phyloP scores from a whole-genome alignment of 164 flowering plant genomes.

The Dillenia turbinata region DNA sequence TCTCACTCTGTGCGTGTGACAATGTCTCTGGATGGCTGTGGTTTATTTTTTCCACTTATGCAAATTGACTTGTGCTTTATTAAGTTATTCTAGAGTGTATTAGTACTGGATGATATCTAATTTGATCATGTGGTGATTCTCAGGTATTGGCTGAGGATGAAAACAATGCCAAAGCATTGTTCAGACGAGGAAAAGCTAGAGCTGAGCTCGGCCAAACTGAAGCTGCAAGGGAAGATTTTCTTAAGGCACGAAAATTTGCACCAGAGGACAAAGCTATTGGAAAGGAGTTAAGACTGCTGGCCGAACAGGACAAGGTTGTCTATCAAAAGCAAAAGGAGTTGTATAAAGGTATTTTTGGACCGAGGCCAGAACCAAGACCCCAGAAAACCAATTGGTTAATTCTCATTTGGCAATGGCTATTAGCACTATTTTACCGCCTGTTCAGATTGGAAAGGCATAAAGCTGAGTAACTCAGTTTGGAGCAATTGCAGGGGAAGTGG shows the following conservation, averaged over 20 bases:
- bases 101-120: neutral
- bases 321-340: conserved; percentile 92
- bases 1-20: too few species aligned
- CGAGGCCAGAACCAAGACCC: conserved; percentile 68
- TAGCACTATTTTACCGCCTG: conserved; percentile 47
- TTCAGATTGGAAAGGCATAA: conserved; percentile 46
- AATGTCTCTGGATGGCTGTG: too few species aligned
- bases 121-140: conserved; percentile 4
- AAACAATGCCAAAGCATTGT: conserved; percentile 83
- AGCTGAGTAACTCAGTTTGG: conserved; percentile 28
- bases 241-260: conserved; percentile 74
- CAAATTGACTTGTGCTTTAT: too few species aligned
- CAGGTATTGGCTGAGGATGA: conserved; percentile 90
- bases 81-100: too few species aligned
- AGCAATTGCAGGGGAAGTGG: too few species aligned
- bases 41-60: too few species aligned
- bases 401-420: conserved; percentile 73
- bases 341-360: conserved; percentile 86
- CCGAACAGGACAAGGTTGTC: conserved; percentile 78
- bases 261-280: conserved; percentile 81
- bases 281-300: conserved; percentile 64
- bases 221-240: conserved; percentile 84
- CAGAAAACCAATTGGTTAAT: conserved; percentile 43
- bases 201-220: conserved; percentile 96
- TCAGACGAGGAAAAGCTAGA: conserved; percentile 95